Conservation (phyloP, 495 filamentous ascomycete genomes). For the Trichocladium uniseriatum region DNA sequence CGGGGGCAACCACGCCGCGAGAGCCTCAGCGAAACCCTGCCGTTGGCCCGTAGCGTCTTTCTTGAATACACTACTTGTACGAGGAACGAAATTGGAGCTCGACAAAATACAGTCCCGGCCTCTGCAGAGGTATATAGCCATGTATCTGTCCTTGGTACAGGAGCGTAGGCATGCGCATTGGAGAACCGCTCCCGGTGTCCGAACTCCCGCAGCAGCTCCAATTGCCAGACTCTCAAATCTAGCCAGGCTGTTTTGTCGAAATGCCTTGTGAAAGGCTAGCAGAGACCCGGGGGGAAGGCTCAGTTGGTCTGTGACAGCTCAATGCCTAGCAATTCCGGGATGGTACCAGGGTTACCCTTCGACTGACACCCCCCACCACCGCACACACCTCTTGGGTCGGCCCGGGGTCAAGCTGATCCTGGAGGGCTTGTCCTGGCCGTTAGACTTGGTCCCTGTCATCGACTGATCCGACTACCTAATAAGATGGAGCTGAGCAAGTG, state of each 20-base stretch:
- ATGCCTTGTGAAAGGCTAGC: background rate
- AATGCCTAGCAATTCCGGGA: conserved; percentile 9
- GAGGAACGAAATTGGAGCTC: background rate
- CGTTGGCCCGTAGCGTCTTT: background rate
- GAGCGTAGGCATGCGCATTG: too few relatives aligned
- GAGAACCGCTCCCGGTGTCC: too few relatives aligned
- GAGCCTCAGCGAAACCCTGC: conserved; percentile 2
- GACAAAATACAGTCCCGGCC: background rate
- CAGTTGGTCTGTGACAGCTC: conserved; percentile 12
- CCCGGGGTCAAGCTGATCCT: conserved; percentile 20
- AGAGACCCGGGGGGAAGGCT: conserved; percentile 6
- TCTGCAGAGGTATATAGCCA: too few relatives aligned
- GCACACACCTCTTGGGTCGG: conserved; percentile 16
- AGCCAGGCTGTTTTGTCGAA: background rate
- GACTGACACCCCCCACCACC: conserved; percentile 10
- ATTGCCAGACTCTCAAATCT: background rate
- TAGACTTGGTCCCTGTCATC: conserved; percentile 12
- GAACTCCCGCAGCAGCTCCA: background rate
- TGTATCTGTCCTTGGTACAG: too few relatives aligned
- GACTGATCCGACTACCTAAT: conserved; percentile 28
- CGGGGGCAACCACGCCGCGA: background rate
- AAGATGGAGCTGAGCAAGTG: conserved; percentile 14
- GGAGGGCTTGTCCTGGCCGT: conserved; percentile 13
- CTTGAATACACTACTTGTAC: background rate
- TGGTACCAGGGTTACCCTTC: conserved; percentile 15